Evolutionary conservation across 2,329 filamentous ascomycete genomes (phyloP), one percentile per base, ranked within the genome.

Genomic region (Neonectria hederae): DNA sequence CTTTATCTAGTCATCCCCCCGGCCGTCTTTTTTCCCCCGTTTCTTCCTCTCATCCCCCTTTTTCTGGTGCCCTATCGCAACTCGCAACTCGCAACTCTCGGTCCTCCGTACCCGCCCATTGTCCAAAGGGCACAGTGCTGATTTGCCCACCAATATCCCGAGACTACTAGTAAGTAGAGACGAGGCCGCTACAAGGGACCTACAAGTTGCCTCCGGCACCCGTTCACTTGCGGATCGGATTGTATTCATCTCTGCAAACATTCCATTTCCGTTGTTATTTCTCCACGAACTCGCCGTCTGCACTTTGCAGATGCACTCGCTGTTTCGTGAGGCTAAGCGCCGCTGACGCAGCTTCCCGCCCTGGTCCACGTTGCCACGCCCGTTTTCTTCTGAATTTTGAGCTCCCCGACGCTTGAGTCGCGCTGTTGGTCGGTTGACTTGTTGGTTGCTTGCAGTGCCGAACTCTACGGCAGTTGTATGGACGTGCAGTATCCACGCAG

Each of bases 311-410:
- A 65, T 63, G 63, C 54, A 40, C 26, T 35, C 38, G 40, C 26
- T 19, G 24, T 48, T 42, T 59, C 59, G 30, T 24, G 24, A 61
- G 63, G 62, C 43, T 21, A 53, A 54, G 54, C 65, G 66, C 68
- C 63, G 51, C 67, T 69, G 63, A 72, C 67, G 67, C 60, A 67
- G 38, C 48, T 42, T 62, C 26, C 30, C 42, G 21, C n/a, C 30
- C 28, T 54, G 51, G 10, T 17, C 19, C 19, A 14, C n/a, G 35
- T 17, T 55, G 19, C 21, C 21, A 17, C 45, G 22, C 57, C 6
- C 7, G n/a, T 6, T 45, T 43, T 28, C 9, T 42, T 28, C 24
- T 46, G 5, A 46, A 28, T 22, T 45, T 11, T n/a, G 1, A 14
- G 17, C 13, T 32, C 24, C 24, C 24, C 53, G 11, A 28, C 40